Evolutionary conservation across 169 alveolate species (phyloP).

Genomic region (Cardiosporidium cionae): DNA sequence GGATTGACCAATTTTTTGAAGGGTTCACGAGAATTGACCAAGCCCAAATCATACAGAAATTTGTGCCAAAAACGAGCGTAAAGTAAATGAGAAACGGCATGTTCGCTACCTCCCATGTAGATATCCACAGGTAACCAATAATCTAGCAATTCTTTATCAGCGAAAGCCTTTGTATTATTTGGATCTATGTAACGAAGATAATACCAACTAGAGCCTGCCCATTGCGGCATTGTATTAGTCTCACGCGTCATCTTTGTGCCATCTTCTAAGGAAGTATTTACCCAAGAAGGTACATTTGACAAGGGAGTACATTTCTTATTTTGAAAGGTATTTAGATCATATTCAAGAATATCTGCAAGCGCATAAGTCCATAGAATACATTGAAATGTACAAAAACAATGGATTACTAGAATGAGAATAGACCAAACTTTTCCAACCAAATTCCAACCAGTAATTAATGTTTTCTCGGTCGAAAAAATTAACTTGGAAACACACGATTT

Average conservation of each 20-base stretch:
- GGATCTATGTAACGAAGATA: slow-evolving; percentile 74
- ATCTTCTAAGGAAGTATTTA: not conserved
- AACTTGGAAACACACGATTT: too few relatives aligned
- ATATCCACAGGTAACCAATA: slow-evolving; percentile 85
- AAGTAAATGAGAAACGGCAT: slow-evolving; percentile 81
- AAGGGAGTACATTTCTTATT: not conserved
- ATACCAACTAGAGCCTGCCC: slow-evolving; percentile 89
- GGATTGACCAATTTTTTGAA: slow-evolving; percentile 67
- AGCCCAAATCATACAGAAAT: slow-evolving; percentile 59
- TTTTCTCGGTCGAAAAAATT: too few relatives aligned
- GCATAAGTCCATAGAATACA: not conserved
- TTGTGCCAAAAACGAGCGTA: slow-evolving; percentile 85
- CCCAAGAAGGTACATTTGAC: not conserved
- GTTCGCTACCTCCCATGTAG: slow-evolving; percentile 88
- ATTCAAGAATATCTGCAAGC: not conserved
- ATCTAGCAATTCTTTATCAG: slow-evolving; percentile 33
- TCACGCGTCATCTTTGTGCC: slow-evolving; percentile 34
- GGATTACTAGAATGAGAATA: not conserved
- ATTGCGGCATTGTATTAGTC: slow-evolving; percentile 81
- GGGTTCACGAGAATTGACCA: slow-evolving; percentile 66
- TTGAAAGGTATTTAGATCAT: not conserved
- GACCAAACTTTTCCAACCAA: too few relatives aligned
- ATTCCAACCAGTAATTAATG: too few relatives aligned
- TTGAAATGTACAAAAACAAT: not conserved
- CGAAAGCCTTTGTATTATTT: slow-evolving; percentile 34